Conservation (phyloP, 176 grass and related monocot genomes). For the Rhipidocladum racemiflorum region DNA sequence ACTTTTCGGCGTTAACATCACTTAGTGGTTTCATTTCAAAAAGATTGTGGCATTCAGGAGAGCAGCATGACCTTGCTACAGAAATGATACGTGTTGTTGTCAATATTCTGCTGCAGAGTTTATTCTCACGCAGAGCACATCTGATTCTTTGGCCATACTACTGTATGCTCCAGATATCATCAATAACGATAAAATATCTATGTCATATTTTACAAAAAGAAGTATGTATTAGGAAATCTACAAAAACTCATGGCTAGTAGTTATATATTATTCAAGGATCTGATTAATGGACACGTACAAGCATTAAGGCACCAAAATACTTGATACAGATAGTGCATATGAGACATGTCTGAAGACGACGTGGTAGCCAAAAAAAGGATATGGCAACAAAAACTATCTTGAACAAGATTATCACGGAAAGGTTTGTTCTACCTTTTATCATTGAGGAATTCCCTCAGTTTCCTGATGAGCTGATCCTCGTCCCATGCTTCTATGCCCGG, state of each 20-base stretch:
- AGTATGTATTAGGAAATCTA: not conserved
- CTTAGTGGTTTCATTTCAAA: slow-evolving; percentile 14
- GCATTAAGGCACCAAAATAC: no score
- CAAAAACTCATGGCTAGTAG: no score
- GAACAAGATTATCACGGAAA: not conserved
- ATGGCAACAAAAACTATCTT: not conserved
- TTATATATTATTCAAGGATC: no score
- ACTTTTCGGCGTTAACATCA: not conserved
- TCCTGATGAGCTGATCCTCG: not conserved
- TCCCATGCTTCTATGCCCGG: not conserved
- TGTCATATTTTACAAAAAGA: not conserved
- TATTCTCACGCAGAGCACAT: slow-evolving; percentile 2
- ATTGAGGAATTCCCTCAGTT: not conserved
- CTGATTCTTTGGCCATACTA: not conserved
- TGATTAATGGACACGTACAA: no score
- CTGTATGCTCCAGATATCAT: slow-evolving; percentile 3
- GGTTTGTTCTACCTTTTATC: not conserved
- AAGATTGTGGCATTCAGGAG: not conserved
- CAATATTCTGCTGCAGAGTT: not conserved
- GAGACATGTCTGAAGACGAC: no score
- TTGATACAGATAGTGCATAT: no score
- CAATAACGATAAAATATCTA: not conserved
- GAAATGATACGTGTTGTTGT: not conserved
- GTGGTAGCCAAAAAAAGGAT: no score
- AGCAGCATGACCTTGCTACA: not conserved